A percentile compares a stretch with the other conserved stretches of the same genome.
These are phyloP conservation scores for Leccinum disarticulatum DNA, from an alignment of 768 basidiomycete genomes.

Conservation along the genomic window DNA sequence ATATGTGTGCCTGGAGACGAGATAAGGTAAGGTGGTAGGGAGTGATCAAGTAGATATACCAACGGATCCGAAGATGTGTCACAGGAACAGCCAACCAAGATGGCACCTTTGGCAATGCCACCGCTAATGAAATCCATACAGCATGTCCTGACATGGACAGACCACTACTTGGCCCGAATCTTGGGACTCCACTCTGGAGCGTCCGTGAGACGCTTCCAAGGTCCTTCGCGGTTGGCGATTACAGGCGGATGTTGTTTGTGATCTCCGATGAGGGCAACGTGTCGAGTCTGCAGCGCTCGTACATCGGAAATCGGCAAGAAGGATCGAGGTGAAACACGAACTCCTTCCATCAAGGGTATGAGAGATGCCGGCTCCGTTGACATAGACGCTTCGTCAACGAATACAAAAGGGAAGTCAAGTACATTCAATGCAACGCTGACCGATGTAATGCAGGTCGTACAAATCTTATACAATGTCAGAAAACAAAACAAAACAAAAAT, in stretches of 20 bases:
- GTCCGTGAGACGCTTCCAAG: constrained; percentile 42
- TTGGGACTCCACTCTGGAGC: too few relatives aligned
- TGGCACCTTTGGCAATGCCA: too few relatives aligned
- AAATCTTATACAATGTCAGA: constrained; percentile 51
- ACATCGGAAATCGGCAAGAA: constrained; percentile 10
- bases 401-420: constrained; percentile 91
- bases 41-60: too few relatives aligned
- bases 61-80: too few relatives aligned
- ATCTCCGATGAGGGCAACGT: constrained; percentile 89
- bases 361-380: constrained; percentile 91
- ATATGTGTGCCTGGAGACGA: too few relatives aligned
- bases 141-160: too few relatives aligned
- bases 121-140: too few relatives aligned
- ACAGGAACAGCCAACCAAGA: too few relatives aligned
- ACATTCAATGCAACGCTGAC: constrained; percentile 63
- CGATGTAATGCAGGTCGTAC: constrained; percentile 85
- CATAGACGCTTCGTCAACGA: constrained; percentile 95
- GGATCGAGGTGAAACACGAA: constrained; percentile 42
- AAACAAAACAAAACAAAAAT: constrained; percentile 1
- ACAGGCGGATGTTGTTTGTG: constrained; percentile 94
- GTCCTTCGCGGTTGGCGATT: constrained; percentile 77
- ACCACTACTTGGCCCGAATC: too few relatives aligned
- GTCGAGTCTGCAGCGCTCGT: constrained; percentile 55
- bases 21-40: too few relatives aligned
- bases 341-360: constrained; percentile 92